These are phyloP conservation scores for Bertia moriformis DNA, from an alignment of 2,329 filamentous ascomycete species.

Conservation along the genomic window DNA sequence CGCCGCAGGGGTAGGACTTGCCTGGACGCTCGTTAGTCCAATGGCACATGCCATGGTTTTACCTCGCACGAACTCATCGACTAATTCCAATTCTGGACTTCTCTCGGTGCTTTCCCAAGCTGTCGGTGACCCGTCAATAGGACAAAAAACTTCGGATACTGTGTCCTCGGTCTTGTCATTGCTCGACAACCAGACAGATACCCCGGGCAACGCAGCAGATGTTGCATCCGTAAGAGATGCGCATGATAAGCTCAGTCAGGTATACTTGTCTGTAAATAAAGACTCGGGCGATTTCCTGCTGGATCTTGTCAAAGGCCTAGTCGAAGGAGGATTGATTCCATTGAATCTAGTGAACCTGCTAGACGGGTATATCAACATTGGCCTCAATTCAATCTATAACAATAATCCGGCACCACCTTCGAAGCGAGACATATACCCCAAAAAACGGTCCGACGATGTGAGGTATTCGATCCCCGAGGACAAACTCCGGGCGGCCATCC, in stretches of 20 bases:
- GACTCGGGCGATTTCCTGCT: no score
- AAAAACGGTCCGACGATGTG: slow-evolving; percentile 22
- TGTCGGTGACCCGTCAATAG: neutral
- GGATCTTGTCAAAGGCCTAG: no score
- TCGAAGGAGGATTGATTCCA: neutral
- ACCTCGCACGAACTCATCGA: neutral
- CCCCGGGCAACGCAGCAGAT: no score
- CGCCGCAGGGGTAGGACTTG: no score
- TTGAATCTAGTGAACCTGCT: neutral
- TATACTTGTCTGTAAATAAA: no score
- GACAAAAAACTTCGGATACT: neutral
- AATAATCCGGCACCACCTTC: neutral
- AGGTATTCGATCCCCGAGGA: slow-evolving; percentile 29
- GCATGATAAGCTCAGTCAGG: no score
- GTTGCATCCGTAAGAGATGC: no score
- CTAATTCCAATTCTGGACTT: neutral
- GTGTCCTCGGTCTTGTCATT: neutral
- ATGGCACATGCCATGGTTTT: neutral
- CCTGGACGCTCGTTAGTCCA: neutral
- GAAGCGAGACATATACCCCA: slow-evolving; percentile 17
- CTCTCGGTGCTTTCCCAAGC: neutral
- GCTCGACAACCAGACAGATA: neutral
- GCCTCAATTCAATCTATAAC: neutral
- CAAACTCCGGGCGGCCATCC: slow-evolving; percentile 31
- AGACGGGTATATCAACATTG: neutral